A percentile compares a stretch with the other conserved stretches of the same genome.
phyloP scores from a whole-genome alignment of 148 eudicot species.

The Camellia lanceoleosa region DNA sequence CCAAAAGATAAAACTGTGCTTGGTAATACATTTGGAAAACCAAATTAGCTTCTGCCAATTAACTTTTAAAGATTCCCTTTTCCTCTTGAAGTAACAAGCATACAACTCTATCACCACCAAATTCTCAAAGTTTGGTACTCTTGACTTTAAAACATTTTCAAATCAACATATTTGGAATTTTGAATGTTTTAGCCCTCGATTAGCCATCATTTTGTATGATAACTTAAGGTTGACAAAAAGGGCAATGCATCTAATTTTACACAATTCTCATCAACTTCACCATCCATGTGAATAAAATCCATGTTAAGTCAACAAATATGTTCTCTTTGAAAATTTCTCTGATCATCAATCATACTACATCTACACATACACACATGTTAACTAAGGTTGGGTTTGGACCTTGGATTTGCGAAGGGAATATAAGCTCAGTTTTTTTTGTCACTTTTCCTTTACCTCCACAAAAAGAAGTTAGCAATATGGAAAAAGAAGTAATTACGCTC shows the following conservation, averaged over 20 bases:
- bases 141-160: background rate
- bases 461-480: too few species aligned
- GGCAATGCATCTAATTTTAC: background rate
- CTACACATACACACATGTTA: too few species aligned
- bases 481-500: too few species aligned
- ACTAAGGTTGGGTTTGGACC: too few species aligned
- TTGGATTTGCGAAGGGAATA: too few species aligned
- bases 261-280: background rate
- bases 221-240: background rate
- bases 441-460: too few species aligned
- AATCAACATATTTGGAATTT: background rate
- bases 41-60: too few species aligned
- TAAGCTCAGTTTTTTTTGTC: too few species aligned
- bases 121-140: conserved; percentile 1
- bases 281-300: background rate
- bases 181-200: background rate
- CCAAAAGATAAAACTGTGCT: too few species aligned
- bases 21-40: too few species aligned
- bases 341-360: background rate
- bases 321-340: background rate
- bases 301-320: background rate
- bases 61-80: too few species aligned
- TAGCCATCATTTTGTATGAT: background rate
- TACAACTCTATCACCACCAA: background rate
- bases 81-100: too few species aligned